A percentile compares a stretch with the other conserved stretches of the same genome.
Evolutionary conservation across 169 alveolate species (phyloP).

Genomic region (Perkinsus olseni): DNA sequence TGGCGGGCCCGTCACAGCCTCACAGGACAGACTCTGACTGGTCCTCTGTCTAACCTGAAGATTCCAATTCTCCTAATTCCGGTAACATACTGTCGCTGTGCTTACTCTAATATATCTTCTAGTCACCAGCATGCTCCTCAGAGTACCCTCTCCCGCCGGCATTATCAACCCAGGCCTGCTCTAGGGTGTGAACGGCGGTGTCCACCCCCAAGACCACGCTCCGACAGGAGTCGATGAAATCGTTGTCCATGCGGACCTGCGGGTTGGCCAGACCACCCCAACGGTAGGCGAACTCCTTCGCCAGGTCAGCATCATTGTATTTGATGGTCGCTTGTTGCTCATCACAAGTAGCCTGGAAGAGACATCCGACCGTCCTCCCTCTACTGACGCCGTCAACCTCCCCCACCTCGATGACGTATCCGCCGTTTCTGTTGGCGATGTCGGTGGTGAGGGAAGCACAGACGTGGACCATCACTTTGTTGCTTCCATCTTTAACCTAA

Average conservation of each 20-base stretch:
- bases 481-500: not conserved
- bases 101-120: not conserved
- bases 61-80: not conserved
- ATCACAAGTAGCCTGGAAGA: not conserved
- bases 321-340: not conserved
- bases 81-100: not conserved
- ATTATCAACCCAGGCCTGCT: not conserved
- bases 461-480: not conserved
- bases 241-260: not conserved
- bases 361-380: not conserved
- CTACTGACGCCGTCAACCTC: not conserved
- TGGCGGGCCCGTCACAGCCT: not conserved
- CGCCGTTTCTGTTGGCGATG: not conserved
- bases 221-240: not conserved
- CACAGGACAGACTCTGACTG: not conserved
- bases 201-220: not conserved
- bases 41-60: not conserved
- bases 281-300: not conserved
- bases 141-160: not conserved
- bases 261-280: not conserved
- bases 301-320: not conserved
- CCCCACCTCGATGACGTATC: not conserved
- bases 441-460: not conserved
- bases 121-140: not conserved
- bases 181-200: not conserved